Evolutionary conservation across 73 alveolate species (phyloP).

Genomic region (Tetrahymena borealis): DNA sequence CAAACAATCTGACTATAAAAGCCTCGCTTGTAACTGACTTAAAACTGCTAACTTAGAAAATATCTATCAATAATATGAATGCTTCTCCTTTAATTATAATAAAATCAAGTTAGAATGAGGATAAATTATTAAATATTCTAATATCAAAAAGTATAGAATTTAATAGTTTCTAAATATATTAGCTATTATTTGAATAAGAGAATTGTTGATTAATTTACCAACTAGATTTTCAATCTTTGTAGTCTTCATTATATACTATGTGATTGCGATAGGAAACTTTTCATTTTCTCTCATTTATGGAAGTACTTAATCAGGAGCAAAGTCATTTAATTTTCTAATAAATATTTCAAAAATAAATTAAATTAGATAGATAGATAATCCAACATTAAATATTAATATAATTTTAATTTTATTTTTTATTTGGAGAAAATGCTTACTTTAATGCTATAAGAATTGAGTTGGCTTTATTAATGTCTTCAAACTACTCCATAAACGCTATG

Average conservation of each 20-base stretch:
- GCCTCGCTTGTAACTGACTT: not conserved
- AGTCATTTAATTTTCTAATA: not conserved
- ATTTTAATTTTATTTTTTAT: not conserved
- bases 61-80: not conserved
- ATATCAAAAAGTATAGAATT: not conserved
- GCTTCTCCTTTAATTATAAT: no score
- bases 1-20: not conserved
- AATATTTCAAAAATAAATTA: not conserved
- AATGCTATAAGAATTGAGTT: not conserved
- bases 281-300: not conserved
- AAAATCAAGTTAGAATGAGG: no score
- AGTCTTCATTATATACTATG: not conserved
- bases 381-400: no score
- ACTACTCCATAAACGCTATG: not conserved
- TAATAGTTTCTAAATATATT: not conserved
- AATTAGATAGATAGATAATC: not conserved
- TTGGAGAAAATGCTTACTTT: not conserved
- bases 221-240: not conserved
- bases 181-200: not conserved
- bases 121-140: not conserved
- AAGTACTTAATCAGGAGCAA: not conserved
- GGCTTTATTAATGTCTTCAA: not conserved
- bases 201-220: not conserved
- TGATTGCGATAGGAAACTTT: not conserved
- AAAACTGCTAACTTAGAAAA: not conserved